Conservation (phyloP, 2,329 filamentous ascomycete genomes). For the Helotiales sp. region DNA sequence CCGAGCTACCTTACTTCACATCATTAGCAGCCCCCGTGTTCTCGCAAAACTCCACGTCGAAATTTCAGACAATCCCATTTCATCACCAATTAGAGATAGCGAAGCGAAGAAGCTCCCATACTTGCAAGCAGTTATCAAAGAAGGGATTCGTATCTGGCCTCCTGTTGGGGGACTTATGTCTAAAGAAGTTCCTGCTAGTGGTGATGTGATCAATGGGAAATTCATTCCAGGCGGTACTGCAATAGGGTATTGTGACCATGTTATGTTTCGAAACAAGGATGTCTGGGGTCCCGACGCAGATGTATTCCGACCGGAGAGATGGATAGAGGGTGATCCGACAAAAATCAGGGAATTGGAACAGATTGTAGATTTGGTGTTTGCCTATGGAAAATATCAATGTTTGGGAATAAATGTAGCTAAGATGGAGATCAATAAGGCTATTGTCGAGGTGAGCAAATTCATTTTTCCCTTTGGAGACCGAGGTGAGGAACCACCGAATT, state of each 20-base stretch:
- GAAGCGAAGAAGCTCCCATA: slow-evolving; percentile 51
- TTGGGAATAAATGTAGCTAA: neutral
- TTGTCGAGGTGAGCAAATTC: neutral
- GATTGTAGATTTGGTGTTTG: neutral
- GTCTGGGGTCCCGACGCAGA: slow-evolving; percentile 47
- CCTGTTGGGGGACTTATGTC: slow-evolving; percentile 44
- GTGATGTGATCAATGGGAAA: neutral
- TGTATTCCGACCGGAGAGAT: slow-evolving; percentile 54
- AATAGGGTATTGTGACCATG: neutral
- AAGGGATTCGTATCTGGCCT: slow-evolving; percentile 53
- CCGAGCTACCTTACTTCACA: slow-evolving; percentile 56
- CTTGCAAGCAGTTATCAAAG: slow-evolving; percentile 55
- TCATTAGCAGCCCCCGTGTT: slow-evolving; percentile 56
- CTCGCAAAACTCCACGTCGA: slow-evolving; percentile 53
- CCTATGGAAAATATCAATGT: neutral
- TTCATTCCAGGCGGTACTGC: neutral
- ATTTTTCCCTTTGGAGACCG: too few relatives aligned
- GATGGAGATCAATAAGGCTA: neutral
- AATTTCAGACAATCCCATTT: slow-evolving; percentile 44
- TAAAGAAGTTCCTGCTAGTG: slow-evolving; percentile 26
- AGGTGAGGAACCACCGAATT: too few relatives aligned
- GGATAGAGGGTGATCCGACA: slow-evolving; percentile 42
- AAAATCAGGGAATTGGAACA: neutral
- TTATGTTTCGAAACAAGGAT: slow-evolving; percentile 31
- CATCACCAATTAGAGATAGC: slow-evolving; percentile 37